Evolutionary conservation across 306 rosid species (phyloP), one percentile per base, ranked within the genome.

Genomic region (Casuarina cunninghamiana): DNA sequence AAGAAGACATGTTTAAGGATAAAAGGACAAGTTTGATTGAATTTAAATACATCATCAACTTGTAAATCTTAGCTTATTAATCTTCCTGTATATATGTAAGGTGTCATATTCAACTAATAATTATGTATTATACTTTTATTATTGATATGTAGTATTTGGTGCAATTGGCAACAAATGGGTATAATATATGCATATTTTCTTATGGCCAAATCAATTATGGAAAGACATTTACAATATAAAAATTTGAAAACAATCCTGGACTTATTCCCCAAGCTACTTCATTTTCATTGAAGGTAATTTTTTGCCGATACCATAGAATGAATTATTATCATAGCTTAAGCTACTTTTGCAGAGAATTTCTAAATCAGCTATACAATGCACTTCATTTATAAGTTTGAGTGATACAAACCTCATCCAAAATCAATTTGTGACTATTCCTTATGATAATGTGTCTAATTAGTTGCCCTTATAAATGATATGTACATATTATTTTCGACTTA

Each of bases 161-260:
- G 79, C 98, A 93, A 80, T 93, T 97, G 67, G 92, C 97, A 0
- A 91, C 90, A 5, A 96, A 93, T 58, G 97, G 98, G 12, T 93
- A 80, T 87, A 93, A 93, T 72, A 96, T 93, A 9, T 93, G 97
- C 84, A 89, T 93, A 79, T 93, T 93, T 88, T 97, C 98, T 4
- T 93, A 93, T 61, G 98, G 96, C 72, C 96, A 93, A 87, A 93
- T 97, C 17, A 96, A 97, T 60, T 93, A 97, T 6, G 98, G 97
- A 61, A 91, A 93, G 88, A 93, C 97, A 6, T 93, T 86, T 78
- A 93, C 98, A 32, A 90, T 93, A 54, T 93, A 93, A 37, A 97
- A 97, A 75, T 83, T 92, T 10, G 96, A 90, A 84, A 75, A 67
- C 76, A 86, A 88, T 76, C 92, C 92, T 74, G 98, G 97, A 66